Evolutionary conservation across 495 filamentous ascomycete genomes (phyloP).

Genomic region (Rhizodiscina lignyota): DNA sequence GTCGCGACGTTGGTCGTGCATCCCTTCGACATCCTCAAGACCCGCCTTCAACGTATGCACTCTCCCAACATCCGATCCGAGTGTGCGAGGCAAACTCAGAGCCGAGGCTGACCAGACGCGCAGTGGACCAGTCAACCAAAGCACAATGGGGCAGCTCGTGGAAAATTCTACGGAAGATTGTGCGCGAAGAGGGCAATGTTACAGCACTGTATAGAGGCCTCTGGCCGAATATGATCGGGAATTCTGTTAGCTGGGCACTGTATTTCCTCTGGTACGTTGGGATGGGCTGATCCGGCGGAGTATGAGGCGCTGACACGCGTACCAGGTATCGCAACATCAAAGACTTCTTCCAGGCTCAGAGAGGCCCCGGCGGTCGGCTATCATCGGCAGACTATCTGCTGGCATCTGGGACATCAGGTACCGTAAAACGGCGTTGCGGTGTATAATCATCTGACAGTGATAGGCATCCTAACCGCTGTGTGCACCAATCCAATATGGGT

Average conservation of each 20-base stretch:
- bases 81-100: too few relatives aligned
- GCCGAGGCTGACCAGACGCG: neutral
- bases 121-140: constrained; percentile 13
- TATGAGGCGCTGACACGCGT: neutral
- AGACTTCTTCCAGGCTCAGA: constrained; percentile 19
- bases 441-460: constrained; percentile 1
- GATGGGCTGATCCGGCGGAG: neutral
- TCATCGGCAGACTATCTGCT: constrained; percentile 68
- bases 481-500: constrained; percentile 97
- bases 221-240: constrained; percentile 78
- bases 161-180: constrained; percentile 36
- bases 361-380: constrained; percentile 22
- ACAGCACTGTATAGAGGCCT: constrained; percentile 74
- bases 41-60: constrained; percentile 65
- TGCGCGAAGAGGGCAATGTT: constrained; percentile 37
- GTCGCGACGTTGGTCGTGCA: constrained; percentile 68
- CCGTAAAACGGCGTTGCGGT: too few relatives aligned
- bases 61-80: constrained; percentile 24
- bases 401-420: constrained; percentile 61
- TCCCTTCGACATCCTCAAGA: constrained; percentile 91
- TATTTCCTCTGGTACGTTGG: constrained; percentile 53
- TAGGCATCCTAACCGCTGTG: constrained; percentile 52
- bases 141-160: constrained; percentile 35
- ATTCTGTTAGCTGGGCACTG: constrained; percentile 75
- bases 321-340: constrained; percentile 40